Conservation (phyloP, 1,284 basidiomycete species). For the Boletellus deceptivus region DNA sequence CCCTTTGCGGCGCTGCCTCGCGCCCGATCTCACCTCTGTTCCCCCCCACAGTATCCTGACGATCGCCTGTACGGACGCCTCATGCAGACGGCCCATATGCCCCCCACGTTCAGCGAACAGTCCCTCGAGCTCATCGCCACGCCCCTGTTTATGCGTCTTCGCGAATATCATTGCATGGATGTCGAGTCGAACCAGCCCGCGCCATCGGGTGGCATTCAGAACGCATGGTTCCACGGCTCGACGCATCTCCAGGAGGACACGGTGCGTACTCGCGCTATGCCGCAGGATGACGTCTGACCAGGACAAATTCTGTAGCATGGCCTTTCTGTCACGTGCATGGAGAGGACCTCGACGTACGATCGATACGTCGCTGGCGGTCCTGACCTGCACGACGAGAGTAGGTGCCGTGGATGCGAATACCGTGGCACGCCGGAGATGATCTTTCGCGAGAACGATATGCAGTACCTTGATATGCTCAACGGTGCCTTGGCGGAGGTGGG, state of each 20-base stretch:
- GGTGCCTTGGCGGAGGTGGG: constrained; percentile 7
- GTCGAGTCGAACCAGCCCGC: constrained; percentile 35
- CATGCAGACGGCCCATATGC: constrained; percentile 30
- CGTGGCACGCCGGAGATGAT: constrained; percentile 32
- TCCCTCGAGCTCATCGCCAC: constrained; percentile 37
- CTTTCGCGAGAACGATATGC: constrained; percentile 28
- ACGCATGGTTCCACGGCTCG: constrained; percentile 52
- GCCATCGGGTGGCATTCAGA: constrained; percentile 44
- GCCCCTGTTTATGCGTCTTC: constrained; percentile 54
- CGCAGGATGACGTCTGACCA: constrained; percentile 3
- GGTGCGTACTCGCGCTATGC: constrained; percentile 22
- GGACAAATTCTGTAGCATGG: constrained; percentile 17
- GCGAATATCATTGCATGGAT: constrained; percentile 53
- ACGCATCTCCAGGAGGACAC: constrained; percentile 25
- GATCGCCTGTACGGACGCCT: constrained; percentile 34
- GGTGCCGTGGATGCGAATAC: constrained; percentile 37
- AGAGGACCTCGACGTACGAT: constrained; percentile 33
- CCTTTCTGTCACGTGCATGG: constrained; percentile 24
- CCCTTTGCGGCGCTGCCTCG: not conserved
- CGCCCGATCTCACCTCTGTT: constrained; percentile 12
- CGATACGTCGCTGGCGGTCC: constrained; percentile 35
- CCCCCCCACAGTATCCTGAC: constrained; percentile 33
- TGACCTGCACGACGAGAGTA: constrained; percentile 43
- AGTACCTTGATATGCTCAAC: constrained; percentile 12
- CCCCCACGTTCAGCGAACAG: constrained; percentile 37